These are phyloP conservation scores for Wickerhamiella lipophila DNA, from an alignment of 805 yeast genomes.

Conservation along the genomic window DNA sequence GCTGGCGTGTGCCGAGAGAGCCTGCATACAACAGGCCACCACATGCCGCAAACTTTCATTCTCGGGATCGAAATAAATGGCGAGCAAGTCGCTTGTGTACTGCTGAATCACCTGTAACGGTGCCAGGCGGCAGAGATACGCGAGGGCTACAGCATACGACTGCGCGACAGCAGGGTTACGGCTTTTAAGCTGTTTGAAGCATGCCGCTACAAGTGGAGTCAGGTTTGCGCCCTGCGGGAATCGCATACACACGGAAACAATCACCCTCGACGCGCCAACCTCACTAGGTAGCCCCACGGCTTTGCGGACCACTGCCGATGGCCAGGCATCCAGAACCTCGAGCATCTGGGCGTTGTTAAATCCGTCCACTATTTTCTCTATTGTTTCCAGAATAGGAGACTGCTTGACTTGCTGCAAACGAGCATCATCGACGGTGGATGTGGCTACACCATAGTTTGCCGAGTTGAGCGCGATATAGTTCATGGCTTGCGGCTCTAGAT, in stretches of 20 bases:
- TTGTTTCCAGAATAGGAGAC: conserved; percentile 82
- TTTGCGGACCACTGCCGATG: conserved; percentile 44
- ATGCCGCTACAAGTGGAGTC: conserved; percentile 48
- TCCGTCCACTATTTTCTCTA: conserved; percentile 54
- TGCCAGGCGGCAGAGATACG: conserved; percentile 58
- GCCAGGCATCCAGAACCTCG: conserved; percentile 38
- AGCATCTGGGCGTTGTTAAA: conserved; percentile 41
- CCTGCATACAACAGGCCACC: conserved; percentile 50
- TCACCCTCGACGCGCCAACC: conserved; percentile 64
- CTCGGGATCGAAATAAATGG: conserved; percentile 48
- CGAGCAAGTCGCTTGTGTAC: conserved; percentile 40
- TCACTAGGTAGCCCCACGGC: conserved; percentile 88
- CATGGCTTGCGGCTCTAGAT: conserved; percentile 80
- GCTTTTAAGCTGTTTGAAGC: conserved; percentile 50
- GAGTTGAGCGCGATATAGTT: conserved; percentile 82
- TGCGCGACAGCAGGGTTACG: conserved; percentile 59
- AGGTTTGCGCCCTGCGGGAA: conserved; percentile 36
- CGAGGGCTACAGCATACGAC: conserved; percentile 70
- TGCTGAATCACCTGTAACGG: conserved; percentile 39
- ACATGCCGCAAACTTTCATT: conserved; percentile 35
- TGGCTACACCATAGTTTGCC: conserved; percentile 64
- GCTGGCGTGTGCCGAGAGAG: conserved; percentile 54
- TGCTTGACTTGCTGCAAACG: conserved; percentile 58
- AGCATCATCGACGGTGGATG: conserved; percentile 62
- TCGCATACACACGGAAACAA: conserved; percentile 50